Base-by-base conservation (phyloP, 176 grass and related monocot species). In the Raddia guianensis region DNA sequence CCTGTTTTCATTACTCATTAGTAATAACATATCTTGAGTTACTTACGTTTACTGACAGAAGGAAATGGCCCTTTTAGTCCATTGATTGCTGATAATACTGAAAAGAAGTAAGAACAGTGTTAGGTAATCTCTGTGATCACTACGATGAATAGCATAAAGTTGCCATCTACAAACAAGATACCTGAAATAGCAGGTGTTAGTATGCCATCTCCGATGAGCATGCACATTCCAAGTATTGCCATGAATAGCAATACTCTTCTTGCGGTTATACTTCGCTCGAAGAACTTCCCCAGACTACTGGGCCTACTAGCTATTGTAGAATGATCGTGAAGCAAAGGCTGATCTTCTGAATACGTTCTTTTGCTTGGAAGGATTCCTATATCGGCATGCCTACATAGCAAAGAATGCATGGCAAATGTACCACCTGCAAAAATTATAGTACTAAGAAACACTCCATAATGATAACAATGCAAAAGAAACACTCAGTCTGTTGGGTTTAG, bases 151-250 rank as follows among this genome's bases (percentile, higher is more conserved):
- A n/a, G 20, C 20, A 70, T 88, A 37, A 48, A 45, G 8, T 82
- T 84, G 64, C 3, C 37, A 40, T 68, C 32, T 40, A 55, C 9
- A 20, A 66, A 59, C 1, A 62, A 27, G 56, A 75, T 58, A 91
- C 93, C 93, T 92, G 86, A 93, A 88, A 97, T 93, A 58, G 93
- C 90, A 68, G 93, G 90, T 63, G 93, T 97, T 33, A 97, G 88
- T 82, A 97, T 93, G 53, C 93, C 93, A 89, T 91, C 93, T 81
- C 90, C 90, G 58, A 93, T 97, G 47, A 97, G 86, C 93, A 93
- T 97, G 73, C 93, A 97, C 83, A 91, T 90, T 35, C 93, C 93
- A n/a, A 97, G 49, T 68, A 97, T 89, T 45, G 86, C 80, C 55
- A 97, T 68, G 61, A 97, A 93, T 48, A 97, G 78, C 57, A 97